Evolutionary conservation across 148 eudicot species (phyloP).

Genomic region (Vaccinium macrocarpon): DNA sequence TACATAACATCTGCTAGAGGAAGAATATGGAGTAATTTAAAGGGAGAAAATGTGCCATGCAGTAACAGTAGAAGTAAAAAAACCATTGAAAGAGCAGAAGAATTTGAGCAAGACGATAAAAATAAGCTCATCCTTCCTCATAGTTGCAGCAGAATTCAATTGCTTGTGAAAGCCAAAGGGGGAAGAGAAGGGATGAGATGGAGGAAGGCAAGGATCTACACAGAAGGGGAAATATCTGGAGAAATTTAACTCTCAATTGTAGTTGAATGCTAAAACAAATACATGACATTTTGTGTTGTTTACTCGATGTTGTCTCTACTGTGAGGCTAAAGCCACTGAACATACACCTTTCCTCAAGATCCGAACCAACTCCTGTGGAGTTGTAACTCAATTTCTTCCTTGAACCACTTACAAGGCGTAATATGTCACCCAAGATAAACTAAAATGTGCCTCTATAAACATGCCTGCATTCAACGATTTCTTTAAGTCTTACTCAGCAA

Average conservation of each 20-base stretch:
- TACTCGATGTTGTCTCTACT: too few species aligned
- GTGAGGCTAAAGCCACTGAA: too few species aligned
- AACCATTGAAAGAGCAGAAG: too few species aligned
- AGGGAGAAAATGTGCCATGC: too few species aligned
- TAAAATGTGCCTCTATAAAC: background rate
- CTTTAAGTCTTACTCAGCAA: background rate
- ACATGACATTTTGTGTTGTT: too few species aligned
- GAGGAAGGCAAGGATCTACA: background rate
- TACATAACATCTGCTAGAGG: background rate
- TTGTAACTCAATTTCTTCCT: background rate
- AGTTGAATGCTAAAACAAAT: too few species aligned
- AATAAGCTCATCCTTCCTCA: background rate
- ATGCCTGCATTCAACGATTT: background rate
- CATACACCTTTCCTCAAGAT: background rate
- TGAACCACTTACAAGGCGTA: background rate
- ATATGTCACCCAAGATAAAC: background rate
- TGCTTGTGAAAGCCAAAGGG: background rate
- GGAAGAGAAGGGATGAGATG: background rate
- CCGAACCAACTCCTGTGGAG: background rate
- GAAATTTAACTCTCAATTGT: too few species aligned
- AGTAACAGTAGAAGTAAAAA: too few species aligned
- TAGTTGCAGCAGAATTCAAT: background rate
- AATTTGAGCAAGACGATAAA: background rate
- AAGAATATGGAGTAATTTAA: background rate
- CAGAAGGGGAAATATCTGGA: background rate